Evolutionary conservation across 495 filamentous ascomycete species (phyloP), one percentile per base, ranked within the genome.

Genomic region (Xylaria flabelliformis): DNA sequence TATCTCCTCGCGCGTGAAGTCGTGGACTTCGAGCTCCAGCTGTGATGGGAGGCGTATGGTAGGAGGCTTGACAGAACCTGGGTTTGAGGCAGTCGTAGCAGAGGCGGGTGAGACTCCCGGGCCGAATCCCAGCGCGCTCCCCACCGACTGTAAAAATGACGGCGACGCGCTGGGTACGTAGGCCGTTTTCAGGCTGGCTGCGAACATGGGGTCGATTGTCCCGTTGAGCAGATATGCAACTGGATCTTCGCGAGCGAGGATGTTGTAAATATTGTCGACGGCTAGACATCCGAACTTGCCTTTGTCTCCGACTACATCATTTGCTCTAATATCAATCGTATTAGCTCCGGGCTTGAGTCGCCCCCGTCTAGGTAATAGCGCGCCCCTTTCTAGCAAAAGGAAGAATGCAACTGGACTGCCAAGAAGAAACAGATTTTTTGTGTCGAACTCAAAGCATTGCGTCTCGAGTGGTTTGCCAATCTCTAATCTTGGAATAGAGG

Each of bases 391-490:
- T 10, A 99, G 87, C 9, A 98, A 85, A 2, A 99, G 81, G 81
- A 99, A 99, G 82, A 99, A 98, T 0, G 91, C 95, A 6, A 91
- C 93, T 0, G 96, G 96, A 70, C 94, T 97, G n/a, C 96, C 96
- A 69, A 91, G 92, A 62, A 97, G 87, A 84, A 97, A 98, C 10
- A 98, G 85, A 73, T 93, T 93, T 69, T 87, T 92, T 0, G 94
- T 97, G 79, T 97, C 89, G 76, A 99, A 99, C 73, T 97, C 91
- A 76, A 99, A 96, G 55, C 91, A 88, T 79, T 76, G 86, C 77
- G 90, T 88, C 21, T 84, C 78, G 4, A 72, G 80, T 4, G 80
- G 81, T 21, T 71, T 71, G 36, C 80, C 74, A 42, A 91, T 84
- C 66, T 91, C 83, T 42, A 92, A 78, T 19, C 80, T 79, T 4